Base-by-base conservation (phyloP, 192 early-diverging fungal species). In the Coemansia sp. region DNA sequence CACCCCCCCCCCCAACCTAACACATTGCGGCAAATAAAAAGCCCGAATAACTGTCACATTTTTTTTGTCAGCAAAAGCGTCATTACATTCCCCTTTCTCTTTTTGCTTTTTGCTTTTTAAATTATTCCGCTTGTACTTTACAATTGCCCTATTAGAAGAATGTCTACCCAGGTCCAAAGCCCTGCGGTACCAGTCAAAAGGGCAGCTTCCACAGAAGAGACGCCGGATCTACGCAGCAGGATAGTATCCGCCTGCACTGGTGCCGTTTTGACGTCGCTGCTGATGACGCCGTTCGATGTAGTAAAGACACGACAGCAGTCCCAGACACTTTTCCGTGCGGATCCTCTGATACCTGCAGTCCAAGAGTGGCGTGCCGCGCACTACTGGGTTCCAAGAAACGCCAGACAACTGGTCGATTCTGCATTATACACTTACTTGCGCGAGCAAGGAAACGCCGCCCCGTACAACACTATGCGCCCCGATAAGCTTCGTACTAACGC, bases 191-290 rank as follows among this genome's bases (percentile, higher is more conserved):
- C 51, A 24, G 51, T 53, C 24, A 23, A 53, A 53, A 61, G 45
- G 67, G 51, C 67, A 12, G 58, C 12, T 33, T 36, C 48, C 10
- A 24, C 35, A 51, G 60, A 48, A 11, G 23, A 9, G 38, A 71
- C 63, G 56, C 64, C 77, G 23, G 72, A 65, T 34, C 62, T 81
- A 15, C 69, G 68, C 64, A 72, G 67, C 60, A 90, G 87, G 53
- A 92, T 92, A 66, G 35, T 92, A 21, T 94, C 95, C 12, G 95
- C 95, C 6, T 91, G 92, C 66, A 68, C 79, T 3, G 95, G 95
- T 3, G 92, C 94, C 4, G 73, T 96, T 0, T 51, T 94, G 30
- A 95, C 95, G 7, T 93, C 93, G 15, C 71, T 94, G 7, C 76
- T 81, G 33, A 76, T 81, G 78, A 81, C 76, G 15, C 66, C 71